Base-by-base conservation (phyloP, 2,329 filamentous ascomycete genomes). In the Monilinia laxa region DNA sequence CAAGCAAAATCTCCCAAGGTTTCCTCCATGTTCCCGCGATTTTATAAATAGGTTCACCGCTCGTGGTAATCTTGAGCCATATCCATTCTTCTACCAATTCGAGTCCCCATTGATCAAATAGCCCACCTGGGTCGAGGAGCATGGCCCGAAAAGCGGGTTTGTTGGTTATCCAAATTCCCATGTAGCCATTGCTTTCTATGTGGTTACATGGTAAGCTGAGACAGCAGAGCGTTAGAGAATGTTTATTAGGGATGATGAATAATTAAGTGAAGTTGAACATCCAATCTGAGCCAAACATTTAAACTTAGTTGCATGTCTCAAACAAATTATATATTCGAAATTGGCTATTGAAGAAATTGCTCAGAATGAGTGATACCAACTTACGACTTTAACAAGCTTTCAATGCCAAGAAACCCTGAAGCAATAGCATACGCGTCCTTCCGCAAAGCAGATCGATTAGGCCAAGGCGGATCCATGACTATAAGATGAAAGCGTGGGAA, bases 141-240 rank as follows among this genome's bases (percentile, higher is more conserved):
- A 84, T 77, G 3, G 87, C 80, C 28, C 85, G 77, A 58, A 83
- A 75, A 0, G 77, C 80, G 2, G 83, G 78, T 70, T 88, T 91
- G 77, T 94, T 94, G 60, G 91, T 94, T 66, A 93, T 82, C 91
- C 91, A 94, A 25, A 94, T 78, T 23, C 84, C 90, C 0, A 93
- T 83, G 0, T 91, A 76, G 18, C 86, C 87, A 38, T 81, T 78
- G 0, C 78, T 12, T 16, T 60, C 45, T 49, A 51, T 25, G 28
- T 25, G 14, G 6, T 60, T 20, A 4, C 28, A 60, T 25, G 58
- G 58, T 71, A 14, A 80, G 78, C 57, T 59, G 6, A 9, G 35
- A 6, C 3, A 3, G 10, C 12, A 10, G 7, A 1, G 28, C 1
- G 16, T 49, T 28, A 91, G 80, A 56, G 83, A 82, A 2, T 81